A percentile compares a stretch with the other conserved stretches of the same genome.
These are phyloP conservation scores for Blepharisma japonicum DNA, from an alignment of 73 alveolate genomes.

Conservation along the genomic window DNA sequence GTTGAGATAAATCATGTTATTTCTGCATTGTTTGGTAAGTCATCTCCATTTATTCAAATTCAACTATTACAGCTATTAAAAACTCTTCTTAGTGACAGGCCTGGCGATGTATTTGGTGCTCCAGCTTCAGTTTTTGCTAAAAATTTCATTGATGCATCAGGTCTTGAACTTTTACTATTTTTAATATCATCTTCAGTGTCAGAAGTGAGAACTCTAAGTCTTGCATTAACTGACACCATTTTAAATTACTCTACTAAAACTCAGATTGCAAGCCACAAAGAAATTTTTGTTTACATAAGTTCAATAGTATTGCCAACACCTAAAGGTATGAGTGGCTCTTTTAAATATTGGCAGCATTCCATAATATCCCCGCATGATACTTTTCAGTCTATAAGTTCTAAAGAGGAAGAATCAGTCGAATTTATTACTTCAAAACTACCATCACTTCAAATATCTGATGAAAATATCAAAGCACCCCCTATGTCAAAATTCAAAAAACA, in stretches of 20 bases:
- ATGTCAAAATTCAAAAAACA: too few relatives aligned
- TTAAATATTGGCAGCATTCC: slow-evolving; percentile 1
- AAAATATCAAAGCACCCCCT: too few relatives aligned
- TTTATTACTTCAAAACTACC: not conserved
- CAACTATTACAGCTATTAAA: not conserved
- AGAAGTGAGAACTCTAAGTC: slow-evolving; percentile 7
- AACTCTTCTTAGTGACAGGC: slow-evolving; percentile 20
- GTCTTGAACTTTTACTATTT: not conserved
- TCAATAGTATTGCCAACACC: slow-evolving; percentile 6
- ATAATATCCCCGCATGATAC: not conserved
- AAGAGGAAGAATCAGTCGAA: slow-evolving; percentile 17
- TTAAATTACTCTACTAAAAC: not conserved
- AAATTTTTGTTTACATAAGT: slow-evolving; percentile 7
- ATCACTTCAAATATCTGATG: not conserved
- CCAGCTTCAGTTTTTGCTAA: slow-evolving; percentile 17
- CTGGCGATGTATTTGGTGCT: slow-evolving; percentile 24
- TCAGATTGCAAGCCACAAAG: not conserved
- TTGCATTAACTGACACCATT: not conserved
- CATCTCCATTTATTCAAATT: not conserved
- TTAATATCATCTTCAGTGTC: not conserved
- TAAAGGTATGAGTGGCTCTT: slow-evolving; percentile 2
- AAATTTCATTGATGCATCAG: slow-evolving; percentile 5
- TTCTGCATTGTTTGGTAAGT: not conserved
- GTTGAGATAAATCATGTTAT: not conserved
- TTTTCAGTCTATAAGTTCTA: not conserved